Percentiles rank a stretch among this genome's conserved stretches.
phyloP scores from a whole-genome alignment of 306 rosid genomes.

The Lotus japonicus region DNA sequence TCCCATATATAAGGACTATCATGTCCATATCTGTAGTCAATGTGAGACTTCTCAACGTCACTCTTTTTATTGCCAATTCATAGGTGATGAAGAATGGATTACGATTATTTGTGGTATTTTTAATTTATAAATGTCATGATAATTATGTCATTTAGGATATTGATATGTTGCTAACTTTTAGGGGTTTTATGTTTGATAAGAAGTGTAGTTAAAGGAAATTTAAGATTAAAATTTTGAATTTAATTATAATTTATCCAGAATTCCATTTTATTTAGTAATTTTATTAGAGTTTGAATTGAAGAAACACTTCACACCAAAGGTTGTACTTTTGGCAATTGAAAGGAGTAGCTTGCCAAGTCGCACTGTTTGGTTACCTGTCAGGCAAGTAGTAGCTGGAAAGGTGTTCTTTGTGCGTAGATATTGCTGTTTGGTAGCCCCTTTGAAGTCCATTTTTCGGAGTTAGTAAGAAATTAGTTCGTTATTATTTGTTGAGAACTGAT shows the following conservation, averaged over 20 bases:
- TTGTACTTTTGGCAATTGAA: background rate
- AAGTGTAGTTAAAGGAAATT: background rate
- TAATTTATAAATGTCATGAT: background rate
- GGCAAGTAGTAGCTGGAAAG: background rate
- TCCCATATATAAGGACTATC: too few relatives aligned
- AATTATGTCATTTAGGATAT: background rate
- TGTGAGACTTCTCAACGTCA: too few relatives aligned
- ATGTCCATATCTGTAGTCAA: too few relatives aligned
- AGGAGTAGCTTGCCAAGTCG: background rate
- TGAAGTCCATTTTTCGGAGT: constrained; percentile 4
- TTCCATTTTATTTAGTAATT: background rate
- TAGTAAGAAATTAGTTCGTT: background rate
- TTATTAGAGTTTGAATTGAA: background rate
- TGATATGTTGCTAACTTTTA: background rate
- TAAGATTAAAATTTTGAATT: background rate
- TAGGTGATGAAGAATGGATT: background rate
- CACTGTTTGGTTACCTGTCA: background rate
- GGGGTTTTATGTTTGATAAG: background rate
- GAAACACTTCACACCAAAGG: background rate
- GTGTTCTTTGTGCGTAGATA: background rate
- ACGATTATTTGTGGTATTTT: background rate
- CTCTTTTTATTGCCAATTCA: too few relatives aligned
- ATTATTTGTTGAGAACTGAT: background rate
- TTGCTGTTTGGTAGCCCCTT: background rate
- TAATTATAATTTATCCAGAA: background rate